phyloP scores from a whole-genome alignment of 768 basidiomycete genomes.

The Trametes punicea region DNA sequence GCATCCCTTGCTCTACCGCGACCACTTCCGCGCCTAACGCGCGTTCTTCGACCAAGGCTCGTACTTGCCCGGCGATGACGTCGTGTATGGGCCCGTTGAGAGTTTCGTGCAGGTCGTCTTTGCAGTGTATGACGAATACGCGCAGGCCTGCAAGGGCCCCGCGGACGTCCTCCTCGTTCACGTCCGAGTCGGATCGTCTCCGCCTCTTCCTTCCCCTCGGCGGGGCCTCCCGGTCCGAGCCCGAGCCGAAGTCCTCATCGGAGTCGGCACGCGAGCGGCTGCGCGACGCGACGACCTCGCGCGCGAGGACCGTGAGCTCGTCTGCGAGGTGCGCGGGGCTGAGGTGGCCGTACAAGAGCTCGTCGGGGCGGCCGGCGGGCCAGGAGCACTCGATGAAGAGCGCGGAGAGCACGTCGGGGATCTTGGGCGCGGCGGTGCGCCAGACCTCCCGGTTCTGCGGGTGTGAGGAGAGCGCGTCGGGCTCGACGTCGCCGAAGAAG shows the following conservation, averaged over 20 bases:
- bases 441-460: slow-evolving; percentile 73
- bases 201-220: slow-evolving; percentile 37
- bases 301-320: slow-evolving; percentile 70
- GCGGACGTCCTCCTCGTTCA: slow-evolving; percentile 39
- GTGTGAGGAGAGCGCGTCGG: slow-evolving; percentile 63
- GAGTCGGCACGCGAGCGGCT: slow-evolving; percentile 4
- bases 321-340: slow-evolving; percentile 74
- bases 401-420: slow-evolving; percentile 63
- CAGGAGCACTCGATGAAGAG: slow-evolving; percentile 97
- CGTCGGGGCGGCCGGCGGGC: slow-evolving; percentile 64
- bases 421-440: slow-evolving; percentile 75
- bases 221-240: not conserved
- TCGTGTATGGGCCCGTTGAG: slow-evolving; percentile 52
- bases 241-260: not conserved
- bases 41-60: slow-evolving; percentile 53
- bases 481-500: slow-evolving; percentile 95
- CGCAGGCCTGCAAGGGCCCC: slow-evolving; percentile 56
- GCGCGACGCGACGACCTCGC: slow-evolving; percentile 57
- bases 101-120: slow-evolving; percentile 59
- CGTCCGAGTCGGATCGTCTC: slow-evolving; percentile 28
- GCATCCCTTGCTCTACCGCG: slow-evolving; percentile 76
- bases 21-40: slow-evolving; percentile 71
- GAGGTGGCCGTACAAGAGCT: slow-evolving; percentile 81
- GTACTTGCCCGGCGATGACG: slow-evolving; percentile 73
- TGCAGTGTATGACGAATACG: slow-evolving; percentile 87